phyloP scores from a whole-genome alignment of 2,329 filamentous ascomycete genomes.

The Microcyclospora pomicola region DNA sequence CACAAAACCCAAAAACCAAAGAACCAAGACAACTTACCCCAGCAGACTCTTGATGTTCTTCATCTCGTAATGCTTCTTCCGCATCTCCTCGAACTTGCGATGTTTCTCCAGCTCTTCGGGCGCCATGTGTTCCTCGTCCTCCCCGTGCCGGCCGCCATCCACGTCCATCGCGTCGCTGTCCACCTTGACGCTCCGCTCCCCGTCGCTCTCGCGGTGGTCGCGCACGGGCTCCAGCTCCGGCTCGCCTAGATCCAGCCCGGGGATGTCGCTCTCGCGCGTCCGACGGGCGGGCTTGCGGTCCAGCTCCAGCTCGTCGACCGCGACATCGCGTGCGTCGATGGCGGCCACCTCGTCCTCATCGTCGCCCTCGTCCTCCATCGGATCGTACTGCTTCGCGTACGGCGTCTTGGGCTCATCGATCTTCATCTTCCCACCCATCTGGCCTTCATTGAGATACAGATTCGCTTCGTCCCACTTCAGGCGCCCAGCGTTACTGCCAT shows the following conservation, averaged over 20 bases:
- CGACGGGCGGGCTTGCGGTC: slow-evolving; percentile 24
- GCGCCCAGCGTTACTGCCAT: slow-evolving; percentile 43
- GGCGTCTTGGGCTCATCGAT: slow-evolving; percentile 98
- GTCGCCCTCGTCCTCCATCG: slow-evolving; percentile 76
- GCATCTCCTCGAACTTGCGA: slow-evolving; percentile 72
- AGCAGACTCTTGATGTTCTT: slow-evolving; percentile 78
- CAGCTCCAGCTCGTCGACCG: slow-evolving; percentile 54
- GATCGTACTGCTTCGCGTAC: slow-evolving; percentile 85
- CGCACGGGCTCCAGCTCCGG: slow-evolving; percentile 49
- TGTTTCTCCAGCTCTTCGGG: slow-evolving; percentile 81
- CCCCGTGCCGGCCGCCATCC: slow-evolving; percentile 40
- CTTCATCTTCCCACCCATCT: slow-evolving; percentile 94
- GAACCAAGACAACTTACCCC: no score
- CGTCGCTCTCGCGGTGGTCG: slow-evolving; percentile 23
- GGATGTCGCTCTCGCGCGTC: slow-evolving; percentile 62
- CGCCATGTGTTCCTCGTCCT: slow-evolving; percentile 40
- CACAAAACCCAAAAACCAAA: no score
- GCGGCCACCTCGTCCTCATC: slow-evolving; percentile 62
- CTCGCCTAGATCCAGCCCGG: slow-evolving; percentile 81
- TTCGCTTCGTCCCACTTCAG: slow-evolving; percentile 99
- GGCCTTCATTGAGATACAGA: slow-evolving; percentile 90
- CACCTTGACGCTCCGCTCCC: slow-evolving; percentile 71
- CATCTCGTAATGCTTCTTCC: slow-evolving; percentile 99
- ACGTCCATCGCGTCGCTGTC: slow-evolving; percentile 35
- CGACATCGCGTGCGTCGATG: slow-evolving; percentile 56